These are phyloP conservation scores for Blastobotrys proliferans DNA, from an alignment of 1,139 yeast species.

Conservation along the genomic window DNA sequence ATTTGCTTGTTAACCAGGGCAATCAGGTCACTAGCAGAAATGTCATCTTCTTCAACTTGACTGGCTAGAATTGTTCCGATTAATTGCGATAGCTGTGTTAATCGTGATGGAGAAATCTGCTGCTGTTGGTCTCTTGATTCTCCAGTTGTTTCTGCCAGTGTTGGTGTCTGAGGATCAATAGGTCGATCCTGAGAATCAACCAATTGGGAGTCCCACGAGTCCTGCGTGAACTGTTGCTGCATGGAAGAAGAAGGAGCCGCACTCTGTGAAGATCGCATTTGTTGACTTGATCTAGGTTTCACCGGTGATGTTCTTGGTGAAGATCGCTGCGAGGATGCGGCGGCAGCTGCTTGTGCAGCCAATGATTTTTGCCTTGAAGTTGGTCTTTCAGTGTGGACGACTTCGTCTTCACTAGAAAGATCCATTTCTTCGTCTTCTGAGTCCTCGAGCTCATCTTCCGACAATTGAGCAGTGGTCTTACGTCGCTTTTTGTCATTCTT, in stretches of 20 bases:
- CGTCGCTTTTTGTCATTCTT: conserved; percentile 24
- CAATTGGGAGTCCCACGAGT: conserved; percentile 23
- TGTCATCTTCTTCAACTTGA: conserved; percentile 30
- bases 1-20: conserved; percentile 33
- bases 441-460: conserved; percentile 28
- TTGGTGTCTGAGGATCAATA: conserved; percentile 15
- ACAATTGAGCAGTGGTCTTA: conserved; percentile 25
- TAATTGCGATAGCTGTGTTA: conserved; percentile 28
- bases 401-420: conserved; percentile 26
- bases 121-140: conserved; percentile 9
- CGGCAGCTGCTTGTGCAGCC: conserved; percentile 9
- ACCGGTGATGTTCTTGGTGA: conserved; percentile 5
- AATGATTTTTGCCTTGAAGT: conserved; percentile 2
- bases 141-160: conserved; percentile 19
- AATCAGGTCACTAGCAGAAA: conserved; percentile 27
- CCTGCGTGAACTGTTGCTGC: conserved; percentile 22
- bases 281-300: conserved; percentile 7
- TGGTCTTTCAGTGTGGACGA: conserved; percentile 14
- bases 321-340: conserved; percentile 3
- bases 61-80: conserved; percentile 34
- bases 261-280: conserved; percentile 14
- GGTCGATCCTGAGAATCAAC: conserved; percentile 18
- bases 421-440: not conserved
- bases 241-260: conserved; percentile 18
- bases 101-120: conserved; percentile 33